A percentile compares a stretch with the other conserved stretches of the same genome.
phyloP scores from a whole-genome alignment of 148 eudicot species.

The Cornus suecica region DNA sequence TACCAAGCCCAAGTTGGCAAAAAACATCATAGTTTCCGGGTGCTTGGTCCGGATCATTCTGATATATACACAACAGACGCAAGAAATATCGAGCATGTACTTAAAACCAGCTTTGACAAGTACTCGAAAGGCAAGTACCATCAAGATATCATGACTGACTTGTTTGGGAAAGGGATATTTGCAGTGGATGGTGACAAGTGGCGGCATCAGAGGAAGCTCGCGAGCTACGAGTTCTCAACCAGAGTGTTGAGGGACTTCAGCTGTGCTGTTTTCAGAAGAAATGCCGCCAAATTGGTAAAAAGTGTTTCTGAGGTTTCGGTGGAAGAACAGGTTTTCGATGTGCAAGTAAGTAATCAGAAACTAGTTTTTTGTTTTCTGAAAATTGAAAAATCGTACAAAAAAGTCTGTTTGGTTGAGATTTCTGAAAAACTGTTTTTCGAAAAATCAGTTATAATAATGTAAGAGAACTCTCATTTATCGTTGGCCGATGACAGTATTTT shows the following conservation, averaged over 20 bases:
- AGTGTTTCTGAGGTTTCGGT: slow-evolving; percentile 21
- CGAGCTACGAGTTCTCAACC: slow-evolving; percentile 73
- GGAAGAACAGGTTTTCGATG: slow-evolving; percentile 36
- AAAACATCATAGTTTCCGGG: slow-evolving; percentile 51
- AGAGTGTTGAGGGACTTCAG: slow-evolving; percentile 73
- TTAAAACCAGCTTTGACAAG: slow-evolving; percentile 55
- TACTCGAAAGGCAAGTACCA: slow-evolving; percentile 51
- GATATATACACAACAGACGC: slow-evolving; percentile 61
- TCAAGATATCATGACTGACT: slow-evolving; percentile 35
- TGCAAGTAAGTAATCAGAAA: slow-evolving; percentile 46
- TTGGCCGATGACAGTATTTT: too few species aligned
- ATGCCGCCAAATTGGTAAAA: slow-evolving; percentile 47
- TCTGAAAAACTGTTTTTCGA: too few species aligned
- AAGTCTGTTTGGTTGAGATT: too few species aligned
- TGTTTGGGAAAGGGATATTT: slow-evolving; percentile 83
- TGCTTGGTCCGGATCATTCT: slow-evolving; percentile 55
- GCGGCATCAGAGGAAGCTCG: slow-evolving; percentile 66
- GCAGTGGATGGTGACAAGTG: slow-evolving; percentile 62
- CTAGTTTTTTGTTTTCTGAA: too few species aligned
- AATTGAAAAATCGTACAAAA: too few species aligned
- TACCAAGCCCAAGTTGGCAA: slow-evolving; percentile 41
- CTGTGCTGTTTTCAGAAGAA: slow-evolving; percentile 54
- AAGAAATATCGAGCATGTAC: slow-evolving; percentile 62
- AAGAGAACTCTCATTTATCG: too few species aligned
- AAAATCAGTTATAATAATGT: too few species aligned